phyloP scores from a whole-genome alignment of 2,329 filamentous ascomycete species.

The Ophiostoma sp. region DNA sequence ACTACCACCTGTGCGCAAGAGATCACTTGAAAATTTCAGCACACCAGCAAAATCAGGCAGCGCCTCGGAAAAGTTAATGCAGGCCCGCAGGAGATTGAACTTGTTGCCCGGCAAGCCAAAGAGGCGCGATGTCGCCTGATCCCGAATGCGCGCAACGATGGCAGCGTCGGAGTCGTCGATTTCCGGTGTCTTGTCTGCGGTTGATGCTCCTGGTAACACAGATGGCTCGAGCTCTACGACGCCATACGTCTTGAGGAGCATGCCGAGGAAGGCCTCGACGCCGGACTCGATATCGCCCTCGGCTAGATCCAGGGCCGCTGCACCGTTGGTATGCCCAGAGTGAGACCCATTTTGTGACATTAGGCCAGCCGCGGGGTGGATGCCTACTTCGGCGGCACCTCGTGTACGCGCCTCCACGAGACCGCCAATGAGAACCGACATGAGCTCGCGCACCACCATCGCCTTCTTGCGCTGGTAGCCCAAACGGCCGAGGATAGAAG shows the following conservation, averaged over 20 bases:
- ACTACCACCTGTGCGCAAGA: conserved; percentile 75
- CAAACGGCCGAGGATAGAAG: conserved; percentile 73
- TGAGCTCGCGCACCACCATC: conserved; percentile 78
- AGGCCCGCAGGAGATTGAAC: conserved; percentile 79
- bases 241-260: conserved; percentile 59
- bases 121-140: conserved; percentile 51
- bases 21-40: conserved; percentile 76
- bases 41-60: conserved; percentile 87
- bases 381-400: conserved; percentile 90
- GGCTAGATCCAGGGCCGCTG: conserved; percentile 54
- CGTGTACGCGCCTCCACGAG: conserved; percentile 86
- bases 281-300: conserved; percentile 62
- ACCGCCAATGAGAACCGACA: conserved; percentile 75
- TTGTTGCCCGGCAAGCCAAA: conserved; percentile 80
- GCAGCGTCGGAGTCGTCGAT: conserved; percentile 47
- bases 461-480: conserved; percentile 85
- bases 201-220: conserved; percentile 13
- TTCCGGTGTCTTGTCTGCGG: neutral
- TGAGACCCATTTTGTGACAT: conserved; percentile 54
- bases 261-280: conserved; percentile 57
- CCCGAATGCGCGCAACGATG: conserved; percentile 53
- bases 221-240: conserved; percentile 48
- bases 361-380: conserved; percentile 86
- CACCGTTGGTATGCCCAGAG: conserved; percentile 44
- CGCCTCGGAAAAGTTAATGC: conserved; percentile 89